A percentile compares a stretch with the other conserved stretches of the same genome.
These are phyloP conservation scores for Colletotrichum spinosum DNA, from an alignment of 2,329 filamentous ascomycete species.

Conservation along the genomic window DNA sequence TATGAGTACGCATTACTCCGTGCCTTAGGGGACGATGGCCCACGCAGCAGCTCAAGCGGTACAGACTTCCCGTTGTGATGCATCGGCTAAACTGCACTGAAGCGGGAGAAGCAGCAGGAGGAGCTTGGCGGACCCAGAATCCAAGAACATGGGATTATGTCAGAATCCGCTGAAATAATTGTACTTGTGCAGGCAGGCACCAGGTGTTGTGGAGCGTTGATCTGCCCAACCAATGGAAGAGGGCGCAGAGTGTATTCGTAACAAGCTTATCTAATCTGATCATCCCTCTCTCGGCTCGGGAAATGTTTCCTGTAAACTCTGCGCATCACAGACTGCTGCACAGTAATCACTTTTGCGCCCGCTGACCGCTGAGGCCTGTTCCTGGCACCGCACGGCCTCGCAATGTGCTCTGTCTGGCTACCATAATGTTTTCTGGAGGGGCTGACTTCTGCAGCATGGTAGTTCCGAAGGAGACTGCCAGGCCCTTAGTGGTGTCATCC, in stretches of 20 bases:
- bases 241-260: conserved; percentile 1
- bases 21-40: no score
- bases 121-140: not conserved
- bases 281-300: not conserved
- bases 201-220: not conserved
- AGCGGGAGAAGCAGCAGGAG: not conserved
- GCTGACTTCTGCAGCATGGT: no score
- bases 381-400: conserved; percentile 14
- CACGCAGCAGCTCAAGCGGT: not conserved
- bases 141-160: not conserved
- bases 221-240: conserved; percentile 2
- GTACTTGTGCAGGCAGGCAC: conserved; percentile 1
- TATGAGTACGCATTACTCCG: no score
- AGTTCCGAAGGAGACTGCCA: no score
- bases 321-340: no score
- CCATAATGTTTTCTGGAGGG: not conserved
- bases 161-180: not conserved
- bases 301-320: not conserved
- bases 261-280: conserved; percentile 31
- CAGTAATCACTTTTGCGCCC: not conserved
- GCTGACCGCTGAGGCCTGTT: conserved; percentile 12
- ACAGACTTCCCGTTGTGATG: not conserved
- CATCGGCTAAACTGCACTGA: not conserved
- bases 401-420: not conserved
- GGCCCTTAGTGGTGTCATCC: no score